Conservation (phyloP, 1,284 basidiomycete genomes). For the Apiotrichum porosum region DNA sequence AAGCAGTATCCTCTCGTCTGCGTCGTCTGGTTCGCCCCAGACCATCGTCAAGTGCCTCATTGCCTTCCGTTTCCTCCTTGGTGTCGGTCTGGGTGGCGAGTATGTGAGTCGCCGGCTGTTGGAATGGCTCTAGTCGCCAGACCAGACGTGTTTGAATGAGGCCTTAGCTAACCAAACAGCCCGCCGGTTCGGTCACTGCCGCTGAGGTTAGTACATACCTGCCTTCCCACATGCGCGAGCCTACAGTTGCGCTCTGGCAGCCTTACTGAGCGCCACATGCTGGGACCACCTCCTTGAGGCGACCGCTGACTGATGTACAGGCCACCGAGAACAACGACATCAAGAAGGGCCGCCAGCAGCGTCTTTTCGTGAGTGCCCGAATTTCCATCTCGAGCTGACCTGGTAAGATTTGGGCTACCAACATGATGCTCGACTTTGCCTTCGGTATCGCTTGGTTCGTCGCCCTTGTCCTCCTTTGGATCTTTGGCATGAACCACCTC, state of each 20-base stretch:
- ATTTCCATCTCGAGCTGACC: too few species aligned
- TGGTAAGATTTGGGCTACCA: slow-evolving; percentile 49
- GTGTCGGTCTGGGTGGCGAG: slow-evolving; percentile 70
- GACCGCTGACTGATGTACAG: slow-evolving; percentile 81
- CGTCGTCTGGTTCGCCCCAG: slow-evolving; percentile 34
- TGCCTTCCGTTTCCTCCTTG: slow-evolving; percentile 78
- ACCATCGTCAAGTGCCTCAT: slow-evolving; percentile 69
- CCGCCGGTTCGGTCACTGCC: slow-evolving; percentile 59
- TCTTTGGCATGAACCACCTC: slow-evolving; percentile 75
- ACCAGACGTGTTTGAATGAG: too few species aligned
- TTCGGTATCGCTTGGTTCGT: slow-evolving; percentile 64
- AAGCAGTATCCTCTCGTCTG: slow-evolving; percentile 59
- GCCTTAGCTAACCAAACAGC: too few species aligned
- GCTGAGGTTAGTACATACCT: slow-evolving; percentile 35
- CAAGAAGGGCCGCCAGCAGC: slow-evolving; percentile 70
- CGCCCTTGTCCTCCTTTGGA: slow-evolving; percentile 78
- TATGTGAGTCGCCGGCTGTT: slow-evolving; percentile 60
- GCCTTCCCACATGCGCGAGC: too few species aligned
- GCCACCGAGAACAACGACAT: slow-evolving; percentile 72
- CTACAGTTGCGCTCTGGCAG: too few species aligned
- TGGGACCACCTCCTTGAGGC: too few species aligned
- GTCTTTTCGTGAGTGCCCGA: too few species aligned
- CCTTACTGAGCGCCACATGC: too few species aligned
- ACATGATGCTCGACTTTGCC: slow-evolving; percentile 17
- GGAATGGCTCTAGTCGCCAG: too few species aligned